Conservation (phyloP, 495 filamentous ascomycete species). For the Barbatosphaeria neglecta region DNA sequence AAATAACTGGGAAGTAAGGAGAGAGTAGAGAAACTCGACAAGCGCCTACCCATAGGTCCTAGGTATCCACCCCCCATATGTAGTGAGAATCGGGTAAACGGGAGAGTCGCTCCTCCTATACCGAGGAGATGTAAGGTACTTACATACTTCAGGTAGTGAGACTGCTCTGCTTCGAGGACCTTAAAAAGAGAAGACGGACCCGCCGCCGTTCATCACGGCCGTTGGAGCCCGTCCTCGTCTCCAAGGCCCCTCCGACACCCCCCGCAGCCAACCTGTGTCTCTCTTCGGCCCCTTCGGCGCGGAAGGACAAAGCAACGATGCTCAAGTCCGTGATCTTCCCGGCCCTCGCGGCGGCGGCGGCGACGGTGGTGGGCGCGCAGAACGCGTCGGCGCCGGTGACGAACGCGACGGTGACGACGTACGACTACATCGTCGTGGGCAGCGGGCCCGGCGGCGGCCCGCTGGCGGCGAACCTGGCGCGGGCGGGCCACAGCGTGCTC, state of each 20-base stretch:
- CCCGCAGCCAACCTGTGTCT: neutral
- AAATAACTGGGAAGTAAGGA: no score
- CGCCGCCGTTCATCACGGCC: neutral
- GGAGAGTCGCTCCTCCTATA: no score
- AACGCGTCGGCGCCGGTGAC: neutral
- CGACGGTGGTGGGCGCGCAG: no score
- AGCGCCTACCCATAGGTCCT: no score
- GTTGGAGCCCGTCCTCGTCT: neutral
- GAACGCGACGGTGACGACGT: constrained; percentile 6
- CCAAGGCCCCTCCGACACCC: no score
- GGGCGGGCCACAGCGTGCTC: constrained; percentile 44
- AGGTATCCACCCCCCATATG: no score
- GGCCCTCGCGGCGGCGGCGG: neutral
- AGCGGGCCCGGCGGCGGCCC: constrained; percentile 54
- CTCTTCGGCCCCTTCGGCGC: neutral
- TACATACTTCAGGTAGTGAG: no score
- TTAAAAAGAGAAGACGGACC: neutral
- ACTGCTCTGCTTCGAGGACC: no score
- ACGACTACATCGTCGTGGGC: constrained; percentile 56
- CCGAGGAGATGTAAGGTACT: no score
- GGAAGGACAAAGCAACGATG: neutral
- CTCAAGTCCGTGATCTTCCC: neutral
- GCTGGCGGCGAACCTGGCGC: constrained; percentile 47
- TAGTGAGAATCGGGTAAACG: no score
- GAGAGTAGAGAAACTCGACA: no score